A percentile compares a stretch with the other conserved stretches of the same genome.
These are phyloP conservation scores for Kregervanrija fluxuum DNA, from an alignment of 805 yeast genomes.

Conservation along the genomic window DNA sequence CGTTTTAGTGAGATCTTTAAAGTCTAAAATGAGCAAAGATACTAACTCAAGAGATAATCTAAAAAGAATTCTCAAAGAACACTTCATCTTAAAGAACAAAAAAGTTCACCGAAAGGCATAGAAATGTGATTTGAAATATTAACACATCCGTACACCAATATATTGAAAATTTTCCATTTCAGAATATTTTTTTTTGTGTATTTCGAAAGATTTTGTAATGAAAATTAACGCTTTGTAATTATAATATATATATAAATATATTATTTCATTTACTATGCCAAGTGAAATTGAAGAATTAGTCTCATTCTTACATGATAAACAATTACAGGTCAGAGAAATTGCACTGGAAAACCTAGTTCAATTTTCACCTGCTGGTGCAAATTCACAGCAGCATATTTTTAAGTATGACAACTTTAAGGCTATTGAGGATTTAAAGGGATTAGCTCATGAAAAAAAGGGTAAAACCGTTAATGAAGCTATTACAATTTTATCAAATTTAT, in stretches of 20 bases:
- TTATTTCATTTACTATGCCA: constrained; percentile 7
- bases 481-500: constrained; percentile 76
- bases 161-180: too few relatives aligned
- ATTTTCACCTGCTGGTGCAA: constrained; percentile 58
- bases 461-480: constrained; percentile 58
- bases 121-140: too few relatives aligned
- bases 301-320: constrained; percentile 73
- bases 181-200: too few relatives aligned
- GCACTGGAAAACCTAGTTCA: constrained; percentile 83
- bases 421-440: constrained; percentile 58
- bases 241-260: neutral
- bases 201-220: too few relatives aligned
- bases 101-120: constrained; percentile 19
- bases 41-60: constrained; percentile 57
- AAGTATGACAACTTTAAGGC: constrained; percentile 63
- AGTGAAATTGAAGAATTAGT: constrained; percentile 41
- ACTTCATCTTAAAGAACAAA: constrained; percentile 26
- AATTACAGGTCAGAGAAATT: constrained; percentile 70
- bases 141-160: too few relatives aligned
- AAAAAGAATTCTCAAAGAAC: constrained; percentile 30
- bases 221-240: too few relatives aligned
- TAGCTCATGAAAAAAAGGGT: constrained; percentile 48
- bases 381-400: constrained; percentile 55
- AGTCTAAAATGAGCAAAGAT: constrained; percentile 54
- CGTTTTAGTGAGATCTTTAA: constrained; percentile 54